Evolutionary conservation across 2,329 filamentous ascomycete genomes (phyloP).

Genomic region (Dichotomopilus funicola): DNA sequence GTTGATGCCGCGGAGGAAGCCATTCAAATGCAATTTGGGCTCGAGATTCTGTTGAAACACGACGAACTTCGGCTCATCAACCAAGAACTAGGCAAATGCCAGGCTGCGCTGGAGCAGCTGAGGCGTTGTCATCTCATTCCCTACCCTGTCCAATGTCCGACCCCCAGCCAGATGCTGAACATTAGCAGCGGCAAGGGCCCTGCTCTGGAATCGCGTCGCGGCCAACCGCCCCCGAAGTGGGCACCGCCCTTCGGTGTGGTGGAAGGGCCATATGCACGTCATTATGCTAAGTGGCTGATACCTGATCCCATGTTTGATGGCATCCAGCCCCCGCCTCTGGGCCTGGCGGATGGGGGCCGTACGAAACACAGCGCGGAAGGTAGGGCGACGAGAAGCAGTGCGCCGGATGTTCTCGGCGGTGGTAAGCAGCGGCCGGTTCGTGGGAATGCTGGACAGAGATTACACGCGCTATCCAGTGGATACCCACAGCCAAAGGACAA

Average conservation of each 20-base stretch:
- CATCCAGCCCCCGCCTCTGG: slow-evolving; percentile 41
- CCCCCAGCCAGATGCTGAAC: slow-evolving; percentile 60
- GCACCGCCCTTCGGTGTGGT: slow-evolving; percentile 85
- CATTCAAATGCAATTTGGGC: slow-evolving; percentile 80
- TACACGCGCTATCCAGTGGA: slow-evolving; percentile 63
- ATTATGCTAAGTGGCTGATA: slow-evolving; percentile 94
- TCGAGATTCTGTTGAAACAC: slow-evolving; percentile 91
- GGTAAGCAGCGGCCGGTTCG: slow-evolving; percentile 47
- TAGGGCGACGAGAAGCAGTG: slow-evolving; percentile 72
- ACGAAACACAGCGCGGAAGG: slow-evolving; percentile 53
- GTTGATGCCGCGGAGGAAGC: slow-evolving; percentile 57
- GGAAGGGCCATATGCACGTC: slow-evolving; percentile 87
- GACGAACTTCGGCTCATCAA: slow-evolving; percentile 90
- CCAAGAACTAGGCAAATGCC: slow-evolving; percentile 92
- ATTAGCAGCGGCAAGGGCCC: slow-evolving; percentile 70
- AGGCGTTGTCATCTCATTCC: slow-evolving; percentile 88
- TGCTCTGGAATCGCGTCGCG: slow-evolving; percentile 55
- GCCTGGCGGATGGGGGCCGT: slow-evolving; percentile 37
- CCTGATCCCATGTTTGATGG: slow-evolving; percentile 83
- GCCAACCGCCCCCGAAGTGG: slow-evolving; percentile 64
- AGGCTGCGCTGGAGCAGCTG: slow-evolving; percentile 86
- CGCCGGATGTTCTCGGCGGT: slow-evolving; percentile 45
- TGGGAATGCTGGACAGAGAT: slow-evolving; percentile 50
- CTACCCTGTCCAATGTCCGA: slow-evolving; percentile 66
- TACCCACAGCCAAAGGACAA: slow-evolving; percentile 73